These are phyloP conservation scores for Chalciporus sp. DNA, from an alignment of 1,284 basidiomycete species.

Conservation along the genomic window DNA sequence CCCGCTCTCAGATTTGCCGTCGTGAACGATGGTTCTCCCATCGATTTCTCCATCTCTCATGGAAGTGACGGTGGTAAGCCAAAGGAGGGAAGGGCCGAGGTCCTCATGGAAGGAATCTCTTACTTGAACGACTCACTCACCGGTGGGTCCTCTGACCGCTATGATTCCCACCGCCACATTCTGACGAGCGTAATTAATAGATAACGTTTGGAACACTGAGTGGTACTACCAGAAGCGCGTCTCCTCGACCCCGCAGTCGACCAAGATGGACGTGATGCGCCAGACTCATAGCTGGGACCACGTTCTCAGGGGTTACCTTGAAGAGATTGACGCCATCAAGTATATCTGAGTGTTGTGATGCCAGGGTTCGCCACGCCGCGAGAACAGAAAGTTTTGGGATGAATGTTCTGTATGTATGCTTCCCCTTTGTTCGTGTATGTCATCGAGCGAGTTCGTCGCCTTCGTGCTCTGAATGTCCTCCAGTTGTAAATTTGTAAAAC, in stretches of 20 bases:
- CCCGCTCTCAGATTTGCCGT: background rate
- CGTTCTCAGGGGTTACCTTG: background rate
- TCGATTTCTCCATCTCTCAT: slow-evolving; percentile 1
- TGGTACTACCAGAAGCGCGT: slow-evolving; percentile 10
- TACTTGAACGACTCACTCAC: background rate
- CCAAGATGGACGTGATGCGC: too few relatives aligned
- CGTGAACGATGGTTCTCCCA: slow-evolving; percentile 6
- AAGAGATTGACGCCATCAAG: too few relatives aligned
- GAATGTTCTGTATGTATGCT: too few relatives aligned
- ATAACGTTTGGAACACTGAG: slow-evolving; percentile 7
- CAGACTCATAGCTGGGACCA: too few relatives aligned
- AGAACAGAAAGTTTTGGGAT: too few relatives aligned
- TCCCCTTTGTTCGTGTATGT: too few relatives aligned
- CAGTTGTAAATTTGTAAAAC: too few relatives aligned
- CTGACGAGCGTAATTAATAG: background rate
- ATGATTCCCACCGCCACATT: too few relatives aligned
- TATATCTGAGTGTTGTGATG: background rate
- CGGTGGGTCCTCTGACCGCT: background rate
- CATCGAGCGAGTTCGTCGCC: too few relatives aligned
- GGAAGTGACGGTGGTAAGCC: background rate
- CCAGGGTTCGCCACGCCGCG: too few relatives aligned
- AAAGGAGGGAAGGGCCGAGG: background rate
- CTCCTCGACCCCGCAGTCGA: background rate
- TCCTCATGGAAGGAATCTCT: background rate
- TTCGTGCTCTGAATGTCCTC: too few relatives aligned